Conservation (phyloP, 2,329 filamentous ascomycete species). For the Xylariaceae sp. region DNA sequence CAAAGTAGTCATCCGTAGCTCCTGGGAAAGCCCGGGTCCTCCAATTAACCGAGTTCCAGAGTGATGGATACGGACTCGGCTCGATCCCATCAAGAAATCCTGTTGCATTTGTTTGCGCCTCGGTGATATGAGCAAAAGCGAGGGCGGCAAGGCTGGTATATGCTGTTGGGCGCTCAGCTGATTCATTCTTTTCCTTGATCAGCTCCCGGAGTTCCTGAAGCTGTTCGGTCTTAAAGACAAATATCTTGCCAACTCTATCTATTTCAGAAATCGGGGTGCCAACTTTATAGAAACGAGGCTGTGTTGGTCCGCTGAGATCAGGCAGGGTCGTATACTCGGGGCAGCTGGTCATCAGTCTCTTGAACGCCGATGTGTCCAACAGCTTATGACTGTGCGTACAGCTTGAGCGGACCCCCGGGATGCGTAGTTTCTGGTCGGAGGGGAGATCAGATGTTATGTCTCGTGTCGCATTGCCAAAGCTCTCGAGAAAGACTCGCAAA, state of each 20-base stretch:
- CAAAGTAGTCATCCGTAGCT: slow-evolving; percentile 35
- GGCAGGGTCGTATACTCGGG: slow-evolving; percentile 37
- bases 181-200: slow-evolving; percentile 17
- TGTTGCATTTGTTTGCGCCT: slow-evolving; percentile 29
- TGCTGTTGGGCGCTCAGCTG: slow-evolving; percentile 30
- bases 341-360: slow-evolving; percentile 29
- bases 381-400: slow-evolving; percentile 17
- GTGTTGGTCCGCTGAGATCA: slow-evolving; percentile 35
- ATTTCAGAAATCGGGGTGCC: slow-evolving; percentile 29
- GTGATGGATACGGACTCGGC: slow-evolving; percentile 20
- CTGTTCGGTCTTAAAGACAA: slow-evolving; percentile 35
- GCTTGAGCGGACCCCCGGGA: slow-evolving; percentile 12
- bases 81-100: slow-evolving; percentile 20
- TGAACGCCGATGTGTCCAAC: slow-evolving; percentile 19
- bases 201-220: slow-evolving; percentile 32
- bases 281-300: slow-evolving; percentile 27
- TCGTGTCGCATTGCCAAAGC: slow-evolving; percentile 35
- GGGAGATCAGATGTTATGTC: slow-evolving; percentile 22
- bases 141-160: slow-evolving; percentile 39
- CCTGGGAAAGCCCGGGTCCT: slow-evolving; percentile 33
- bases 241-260: slow-evolving; percentile 39
- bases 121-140: slow-evolving; percentile 38
- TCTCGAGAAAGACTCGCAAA: slow-evolving; percentile 36
- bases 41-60: slow-evolving; percentile 43
- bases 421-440: slow-evolving; percentile 27